Evolutionary conservation across 2,329 filamentous ascomycete species (phyloP), one percentile per base, ranked within the genome.

Genomic region (Exophiala calicioides): DNA sequence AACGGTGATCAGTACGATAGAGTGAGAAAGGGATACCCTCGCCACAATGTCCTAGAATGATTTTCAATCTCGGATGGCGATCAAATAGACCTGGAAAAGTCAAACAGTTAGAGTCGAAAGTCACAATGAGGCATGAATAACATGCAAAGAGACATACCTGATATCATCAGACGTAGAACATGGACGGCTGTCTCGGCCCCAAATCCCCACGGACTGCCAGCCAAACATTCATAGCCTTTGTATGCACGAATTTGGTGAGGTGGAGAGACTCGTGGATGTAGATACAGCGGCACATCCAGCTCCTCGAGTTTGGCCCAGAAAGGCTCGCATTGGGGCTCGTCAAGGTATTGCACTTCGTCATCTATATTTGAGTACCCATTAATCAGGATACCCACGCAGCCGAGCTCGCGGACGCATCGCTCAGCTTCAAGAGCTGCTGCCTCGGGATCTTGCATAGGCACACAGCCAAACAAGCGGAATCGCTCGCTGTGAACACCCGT

Each of bases 251-350:
- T 78, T 3, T 82, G 77, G 56, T 77, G 18, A 69, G 44, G 81
- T 72, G 13, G 69, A 71, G 5, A 78, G 53, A 76, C 75, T 36
- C 76, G 69, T 0, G 81, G 82, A 61, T 85, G 82, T 1, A 85
- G 69, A 58, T 85, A 85, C 37, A 85, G 72, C 0, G 81, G 81
- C 0, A 84, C 80, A 46, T 84, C 78, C 0, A 85, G 74, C 32
- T 82, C 77, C 1, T 70, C 71, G 6, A 76, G 72, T 0, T 74
- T 75, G 9, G 70, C 59, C 81, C 81, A 85, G 70, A 85, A 84
- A 12, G 38, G 26, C 15, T n/a, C 38, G 18, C 38, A 42, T 19
- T 30, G 13, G 16, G 38, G 38, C 32, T 42, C 26, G 23, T 42
- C n/a, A n/a, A n/a, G n/a, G n/a, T n/a, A n/a, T n/a, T n/a, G n/a